These are phyloP conservation scores for Xylaria sp. DNA, from an alignment of 2,329 filamentous ascomycete species.

Conservation along the genomic window DNA sequence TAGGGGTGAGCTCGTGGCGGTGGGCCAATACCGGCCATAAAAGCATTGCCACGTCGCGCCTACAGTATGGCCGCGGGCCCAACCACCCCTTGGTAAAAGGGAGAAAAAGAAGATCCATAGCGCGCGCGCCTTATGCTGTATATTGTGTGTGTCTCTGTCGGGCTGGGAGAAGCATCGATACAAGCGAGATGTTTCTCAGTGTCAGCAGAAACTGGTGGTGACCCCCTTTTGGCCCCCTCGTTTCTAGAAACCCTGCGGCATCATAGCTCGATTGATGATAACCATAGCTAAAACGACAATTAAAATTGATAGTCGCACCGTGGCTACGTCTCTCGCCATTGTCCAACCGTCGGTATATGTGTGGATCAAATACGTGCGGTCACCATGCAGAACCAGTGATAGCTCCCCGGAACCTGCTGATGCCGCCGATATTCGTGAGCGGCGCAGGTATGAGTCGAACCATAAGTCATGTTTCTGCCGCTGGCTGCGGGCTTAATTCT, in stretches of 20 bases:
- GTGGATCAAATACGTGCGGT: slow-evolving; percentile 41
- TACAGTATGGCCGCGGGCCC: slow-evolving; percentile 37
- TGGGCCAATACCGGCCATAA: slow-evolving; percentile 49
- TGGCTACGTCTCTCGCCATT: slow-evolving; percentile 37
- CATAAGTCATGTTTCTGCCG: slow-evolving; percentile 46
- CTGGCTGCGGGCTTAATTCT: slow-evolving; percentile 47
- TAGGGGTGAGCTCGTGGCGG: slow-evolving; percentile 47
- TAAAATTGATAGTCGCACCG: slow-evolving; percentile 25
- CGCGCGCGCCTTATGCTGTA: slow-evolving; percentile 44
- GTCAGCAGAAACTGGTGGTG: slow-evolving; percentile 41
- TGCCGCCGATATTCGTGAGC: slow-evolving; percentile 41
- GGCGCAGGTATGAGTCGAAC: slow-evolving; percentile 39
- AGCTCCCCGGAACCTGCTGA: slow-evolving; percentile 33
- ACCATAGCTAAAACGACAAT: slow-evolving; percentile 9
- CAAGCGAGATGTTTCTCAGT: slow-evolving; percentile 40
- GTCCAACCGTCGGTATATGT: slow-evolving; percentile 40
- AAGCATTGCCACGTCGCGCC: slow-evolving; percentile 48
- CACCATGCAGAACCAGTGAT: slow-evolving; percentile 38
- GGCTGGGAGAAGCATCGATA: slow-evolving; percentile 39
- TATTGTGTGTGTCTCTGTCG: slow-evolving; percentile 37
- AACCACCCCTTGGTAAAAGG: slow-evolving; percentile 44
- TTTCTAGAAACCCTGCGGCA: slow-evolving; percentile 20
- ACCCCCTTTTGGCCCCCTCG: slow-evolving; percentile 16
- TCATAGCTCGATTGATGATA: slow-evolving; percentile 3
- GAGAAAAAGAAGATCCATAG: slow-evolving; percentile 45